Base-by-base conservation (phyloP, 805 yeast species). In the Wickerhamiella hasegawae region DNA sequence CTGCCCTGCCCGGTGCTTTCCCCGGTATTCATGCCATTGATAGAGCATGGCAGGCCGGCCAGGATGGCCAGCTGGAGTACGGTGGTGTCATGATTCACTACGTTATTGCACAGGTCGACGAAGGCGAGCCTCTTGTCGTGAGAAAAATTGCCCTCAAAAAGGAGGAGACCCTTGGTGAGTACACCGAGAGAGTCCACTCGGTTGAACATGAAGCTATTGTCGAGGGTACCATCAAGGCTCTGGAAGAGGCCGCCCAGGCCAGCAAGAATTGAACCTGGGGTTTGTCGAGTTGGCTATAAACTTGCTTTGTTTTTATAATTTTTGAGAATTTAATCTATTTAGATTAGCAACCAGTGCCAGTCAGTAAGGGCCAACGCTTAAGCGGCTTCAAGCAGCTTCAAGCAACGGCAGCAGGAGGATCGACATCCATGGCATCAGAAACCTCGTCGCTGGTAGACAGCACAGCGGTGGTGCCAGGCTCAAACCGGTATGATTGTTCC, bases 21-120 rank as follows among this genome's bases (percentile, higher is more conserved):
- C 97, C 87, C 39, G 98, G 98, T 4, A 87, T 93, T 9, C 84
- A 82, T 59, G 97, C 98, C 9, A 90, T 90, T 40, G 95, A 90
- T 48, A 66, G 97, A 50, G 94, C 96, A 1, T 90, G 92, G 87
- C 65, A 83, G 48, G 93, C 92, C 10, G 95, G 95, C 26, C 94
- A 85, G 51, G 72, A 71, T 19, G 94, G 94, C 6, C 68, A 71
- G 45, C 71, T 75, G 35, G 46, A 66, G 6, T 70, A 68, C 44
- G 94, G 92, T 12, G 98, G 98, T 2, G 80, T 90, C 35, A 90
- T 90, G 98, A 80, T 90, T 31, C 98, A 90, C 61, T 72, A 78
- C 51, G 97, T 90, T n/a, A 85, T 90, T 46, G 81, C 84, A 32
- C 94, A 81, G 48, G 98, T 90, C 5, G 98, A 90, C 56, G 73